Evolutionary conservation across 495 filamentous ascomycete genomes (phyloP).

Genomic region (Aspergillus panamensis): DNA sequence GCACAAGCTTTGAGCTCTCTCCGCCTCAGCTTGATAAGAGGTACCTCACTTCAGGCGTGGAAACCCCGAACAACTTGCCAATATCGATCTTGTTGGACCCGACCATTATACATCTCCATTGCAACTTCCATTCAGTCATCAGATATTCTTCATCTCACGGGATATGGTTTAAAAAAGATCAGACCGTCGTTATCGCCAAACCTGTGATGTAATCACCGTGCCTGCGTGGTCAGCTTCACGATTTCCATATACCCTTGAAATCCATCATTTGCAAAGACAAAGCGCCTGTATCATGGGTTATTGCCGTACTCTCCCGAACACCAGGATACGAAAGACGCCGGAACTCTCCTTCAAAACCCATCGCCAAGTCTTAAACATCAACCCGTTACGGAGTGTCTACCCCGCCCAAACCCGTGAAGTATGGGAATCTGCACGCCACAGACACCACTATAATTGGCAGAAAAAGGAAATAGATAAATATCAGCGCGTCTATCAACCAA

Average conservation of each 20-base stretch:
- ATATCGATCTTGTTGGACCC: no score
- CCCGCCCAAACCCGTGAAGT: conserved; percentile 1
- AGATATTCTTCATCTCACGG: no score
- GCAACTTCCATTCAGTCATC: no score
- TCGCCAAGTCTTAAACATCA: neutral
- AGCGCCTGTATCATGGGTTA: neutral
- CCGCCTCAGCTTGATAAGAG: neutral
- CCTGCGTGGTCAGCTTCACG: neutral
- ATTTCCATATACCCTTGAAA: neutral
- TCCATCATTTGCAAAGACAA: neutral
- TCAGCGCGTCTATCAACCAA: conserved; percentile 17
- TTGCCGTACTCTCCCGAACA: neutral
- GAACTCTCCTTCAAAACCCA: neutral
- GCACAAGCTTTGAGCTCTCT: conserved; percentile 3
- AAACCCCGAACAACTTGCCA: no score
- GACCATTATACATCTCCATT: no score
- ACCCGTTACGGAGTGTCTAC: neutral
- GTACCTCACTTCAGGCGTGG: neutral
- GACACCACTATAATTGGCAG: neutral
- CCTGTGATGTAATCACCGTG: neutral
- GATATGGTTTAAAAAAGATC: neutral
- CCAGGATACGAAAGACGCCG: neutral
- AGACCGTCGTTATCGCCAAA: neutral
- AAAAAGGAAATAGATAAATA: conserved; percentile 17
- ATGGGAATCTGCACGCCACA: conserved; percentile 4